A percentile compares a stretch with the other conserved stretches of the same genome.
These are phyloP conservation scores for Obba rivulosa DNA, from an alignment of 768 basidiomycete species.

Conservation along the genomic window DNA sequence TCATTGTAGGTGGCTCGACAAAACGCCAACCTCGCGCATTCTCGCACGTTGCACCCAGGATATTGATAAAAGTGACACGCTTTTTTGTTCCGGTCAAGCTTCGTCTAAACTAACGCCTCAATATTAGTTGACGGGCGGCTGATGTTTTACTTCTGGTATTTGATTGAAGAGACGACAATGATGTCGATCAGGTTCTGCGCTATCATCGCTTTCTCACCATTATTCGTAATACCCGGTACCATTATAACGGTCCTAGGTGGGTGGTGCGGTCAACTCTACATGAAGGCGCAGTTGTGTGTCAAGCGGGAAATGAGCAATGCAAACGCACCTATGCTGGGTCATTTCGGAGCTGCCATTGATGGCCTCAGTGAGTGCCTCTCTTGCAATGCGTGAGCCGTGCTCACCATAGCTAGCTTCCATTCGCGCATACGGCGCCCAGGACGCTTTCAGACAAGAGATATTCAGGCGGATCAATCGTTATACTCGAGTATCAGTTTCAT, in stretches of 20 bases:
- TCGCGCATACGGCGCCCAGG: slow-evolving; percentile 52
- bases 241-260: slow-evolving; percentile 33
- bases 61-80: slow-evolving; percentile 28
- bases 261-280: slow-evolving; percentile 47
- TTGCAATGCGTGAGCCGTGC: neutral
- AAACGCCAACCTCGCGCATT: slow-evolving; percentile 50
- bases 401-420: slow-evolving; percentile 33
- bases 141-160: slow-evolving; percentile 17
- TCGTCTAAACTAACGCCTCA: no score
- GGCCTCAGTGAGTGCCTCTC: slow-evolving; percentile 34
- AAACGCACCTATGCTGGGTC: slow-evolving; percentile 44
- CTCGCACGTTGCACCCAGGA: slow-evolving; percentile 67
- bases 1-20: slow-evolving; percentile 41
- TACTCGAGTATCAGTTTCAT: slow-evolving; percentile 33
- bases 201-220: slow-evolving; percentile 34
- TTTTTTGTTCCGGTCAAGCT: neutral
- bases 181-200: slow-evolving; percentile 32
- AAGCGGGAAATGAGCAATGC: slow-evolving; percentile 54
- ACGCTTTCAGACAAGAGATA: slow-evolving; percentile 36
- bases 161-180: slow-evolving; percentile 26
- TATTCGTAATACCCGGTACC: slow-evolving; percentile 36
- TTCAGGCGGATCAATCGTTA: slow-evolving; percentile 43
- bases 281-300: slow-evolving; percentile 50
- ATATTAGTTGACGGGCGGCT: slow-evolving; percentile 32
- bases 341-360: slow-evolving; percentile 48